Base-by-base conservation (phyloP, 1,284 basidiomycete genomes). In the Boletus semigastroideus region DNA sequence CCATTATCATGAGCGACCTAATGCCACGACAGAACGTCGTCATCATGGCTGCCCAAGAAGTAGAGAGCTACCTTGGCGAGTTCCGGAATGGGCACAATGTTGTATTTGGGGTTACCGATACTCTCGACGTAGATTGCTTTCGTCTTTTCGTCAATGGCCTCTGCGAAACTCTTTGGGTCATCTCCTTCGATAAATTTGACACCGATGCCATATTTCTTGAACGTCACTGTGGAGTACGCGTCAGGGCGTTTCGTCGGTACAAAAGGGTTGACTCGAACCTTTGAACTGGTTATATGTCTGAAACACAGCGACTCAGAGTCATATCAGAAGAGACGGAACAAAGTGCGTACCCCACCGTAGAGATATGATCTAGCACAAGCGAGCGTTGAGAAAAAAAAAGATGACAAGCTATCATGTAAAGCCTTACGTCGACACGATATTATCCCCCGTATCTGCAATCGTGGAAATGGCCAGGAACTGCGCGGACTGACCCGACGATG, bases 231-330 rank as follows among this genome's bases (percentile, higher is more conserved):
- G 34, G 20, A 20, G 1, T 3, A 5, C 16, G 9, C 20, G 49
- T 48, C 17, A 51, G 3, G 6, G 34, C 1, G 22, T 25, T 22
- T n/a, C 11, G 17, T 5, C 5, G 28, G 5, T 22, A 7, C 13
- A n/a, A 14, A 12, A 22, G 3, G n/a, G 12, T 16, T 4, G 13
- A 28, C 16, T 58, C 65, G 12, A 48, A 82, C 86, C 86, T 78
- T 93, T 94, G 75, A 94, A 86, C 67, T 94, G 92, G 64, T 94
- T 95, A 76, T 88, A 94, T 5, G 89, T 92, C 81, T 82, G 45
- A 1, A 10, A 48, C 10, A 39, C 27, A 27, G 38, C 2, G 13
- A 46, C 2, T 43, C 12, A 28, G 1, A 4, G 7, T 41, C n/a
- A 44, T 9, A 25, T 7, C 47, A 11, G 39, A 1, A 38, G 27